Base-by-base conservation (phyloP, 2,329 filamentous ascomycete genomes). In the Exophiala sp. region DNA sequence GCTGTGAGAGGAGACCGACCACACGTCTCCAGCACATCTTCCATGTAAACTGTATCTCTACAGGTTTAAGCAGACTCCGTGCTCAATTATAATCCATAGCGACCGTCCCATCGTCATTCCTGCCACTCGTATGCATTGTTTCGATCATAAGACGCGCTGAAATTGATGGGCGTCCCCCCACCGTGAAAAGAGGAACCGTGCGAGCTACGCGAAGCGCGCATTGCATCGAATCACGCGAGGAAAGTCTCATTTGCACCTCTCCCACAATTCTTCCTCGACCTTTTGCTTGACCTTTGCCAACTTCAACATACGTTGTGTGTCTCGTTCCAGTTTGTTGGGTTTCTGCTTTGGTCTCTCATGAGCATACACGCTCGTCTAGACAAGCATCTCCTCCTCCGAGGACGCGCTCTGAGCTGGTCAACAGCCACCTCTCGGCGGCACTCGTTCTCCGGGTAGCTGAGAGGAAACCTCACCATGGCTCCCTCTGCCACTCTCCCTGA, bases 341-440 rank as follows among this genome's bases (percentile, higher is more conserved):
- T 38, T 47, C 33, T 47, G 35, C 38, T 42, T 40, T 32, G 48
- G 40, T 39, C 14, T 50, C 40, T 39, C 21, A 55, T 51, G 54
- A 58, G 41, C 55, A 55, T 49, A 32, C 14, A 39, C 18, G 21
- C 18, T 20, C 35, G 12, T 42, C 24, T 12, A 11, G 32, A 14
- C 49, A 41, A 40, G 38, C 70, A 33, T 73, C 71, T 58, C 70
- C 70, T 56, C 65, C 66, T 48, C 54, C 56, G 36, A 67, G 68
- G 63, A 68, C 65, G 63, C 63, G 61, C 58, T 62, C 63, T 50
- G 62, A 62, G 60, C 55, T 54, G 64, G 65, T 65, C 62, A 64
- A 57, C 52, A 45, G 33, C 45, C 42, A 24, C 29, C 41, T 41
- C 46, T 43, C 32, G 42, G 48, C 52, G 36, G 48, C 52, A 44